Base-by-base conservation (phyloP, 2,329 filamentous ascomycete species). In the Aurifilum marmelostoma region DNA sequence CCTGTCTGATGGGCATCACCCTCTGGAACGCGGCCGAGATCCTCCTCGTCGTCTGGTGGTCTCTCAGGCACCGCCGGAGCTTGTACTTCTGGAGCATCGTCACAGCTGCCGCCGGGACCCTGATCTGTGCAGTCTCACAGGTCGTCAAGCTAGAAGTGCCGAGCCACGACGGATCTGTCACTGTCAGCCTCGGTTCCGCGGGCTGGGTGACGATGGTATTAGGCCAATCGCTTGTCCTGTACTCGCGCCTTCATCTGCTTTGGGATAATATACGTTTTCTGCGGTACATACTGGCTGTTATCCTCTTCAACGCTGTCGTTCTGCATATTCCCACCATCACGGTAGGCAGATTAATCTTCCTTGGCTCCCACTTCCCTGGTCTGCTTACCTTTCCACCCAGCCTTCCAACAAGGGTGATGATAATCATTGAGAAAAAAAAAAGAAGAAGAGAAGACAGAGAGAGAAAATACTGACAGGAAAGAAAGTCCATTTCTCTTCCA, bases 181-280 rank as follows among this genome's bases (percentile, higher is more conserved):
- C 47, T 27, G 24, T 62, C 8, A 54, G 60, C 18, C 27, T 68
- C 29, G 67, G 67, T 8, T 68, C 56, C 14, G 16, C 41, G 2
- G 67, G 86, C 14, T 86, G 88, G 85, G 85, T 84, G 75, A 73
- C 79, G 5, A 87, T 89, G 81, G 83, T 89, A 11, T 85, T 85
- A 21, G 88, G 88, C 4, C 85, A 88, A 73, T 83, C 84, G 0
- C 72, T 87, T 21, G 85, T 89, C 6, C 78, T 89, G 2, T 89
- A 86, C 76, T 90, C 88, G 62, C 83, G 88, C 29, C 81, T 89
- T 12, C 85, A 91, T 73, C 79, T 90, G 18, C 82, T 91, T 34
- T 81, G 88, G 18, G 81, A 80, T 11, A 82, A 85, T 78, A 67
- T 81, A 3, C 75, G 79, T 12, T 76, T 84, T 29, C 78, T 88